Evolutionary conservation across 1,284 basidiomycete genomes (phyloP).

Genomic region (Ganoderma lingzhi): DNA sequence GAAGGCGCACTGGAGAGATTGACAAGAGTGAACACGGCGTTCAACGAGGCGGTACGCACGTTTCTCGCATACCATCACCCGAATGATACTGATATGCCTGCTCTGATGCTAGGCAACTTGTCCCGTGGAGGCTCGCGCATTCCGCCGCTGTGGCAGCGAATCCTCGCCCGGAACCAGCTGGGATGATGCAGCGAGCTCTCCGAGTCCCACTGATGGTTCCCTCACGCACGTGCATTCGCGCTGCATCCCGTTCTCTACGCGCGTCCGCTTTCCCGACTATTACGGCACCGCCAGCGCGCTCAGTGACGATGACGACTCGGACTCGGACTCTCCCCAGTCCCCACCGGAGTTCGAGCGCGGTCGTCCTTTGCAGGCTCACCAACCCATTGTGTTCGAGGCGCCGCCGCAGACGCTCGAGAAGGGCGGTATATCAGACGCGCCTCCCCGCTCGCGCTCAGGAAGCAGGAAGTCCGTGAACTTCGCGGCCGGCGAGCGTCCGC

Average conservation of each 20-base stretch:
- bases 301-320: conserved; percentile 22
- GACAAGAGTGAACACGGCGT: conserved; percentile 42
- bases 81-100: not conserved
- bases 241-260: conserved; percentile 34
- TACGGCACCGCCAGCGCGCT: conserved; percentile 25
- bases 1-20: conserved; percentile 42
- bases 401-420: conserved; percentile 24
- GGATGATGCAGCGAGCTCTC: conserved; percentile 5
- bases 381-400: conserved; percentile 26
- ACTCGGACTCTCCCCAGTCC: conserved; percentile 20
- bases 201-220: conserved; percentile 1
- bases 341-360: conserved; percentile 22
- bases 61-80: not conserved
- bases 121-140: conserved; percentile 29
- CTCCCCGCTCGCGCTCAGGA: conserved; percentile 13
- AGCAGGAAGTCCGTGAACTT: conserved; percentile 36
- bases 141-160: conserved; percentile 30
- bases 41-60: conserved; percentile 43
- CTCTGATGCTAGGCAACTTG: conserved; percentile 32
- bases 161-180: conserved; percentile 18
- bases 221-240: conserved; percentile 35
- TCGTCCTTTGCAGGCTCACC: conserved; percentile 7
- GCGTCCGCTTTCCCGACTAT: conserved; percentile 31
- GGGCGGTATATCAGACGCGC: conserved; percentile 14
- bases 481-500: conserved; percentile 27